Conservation (phyloP, 768 basidiomycete genomes). For the Pulveroboletus sp. region DNA sequence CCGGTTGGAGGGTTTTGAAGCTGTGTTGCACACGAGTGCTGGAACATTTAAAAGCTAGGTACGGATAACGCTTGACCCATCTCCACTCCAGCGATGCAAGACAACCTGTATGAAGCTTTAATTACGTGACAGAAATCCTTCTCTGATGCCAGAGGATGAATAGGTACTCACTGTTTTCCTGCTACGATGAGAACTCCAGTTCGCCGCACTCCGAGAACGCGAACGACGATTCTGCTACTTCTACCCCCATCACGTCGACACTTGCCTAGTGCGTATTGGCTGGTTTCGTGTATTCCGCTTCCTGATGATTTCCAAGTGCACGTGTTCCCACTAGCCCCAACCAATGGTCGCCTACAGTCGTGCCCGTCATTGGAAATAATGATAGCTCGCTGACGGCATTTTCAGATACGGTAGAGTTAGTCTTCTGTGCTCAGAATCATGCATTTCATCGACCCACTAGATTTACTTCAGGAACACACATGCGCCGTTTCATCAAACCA, state of each 20-base stretch:
- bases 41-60: slow-evolving; percentile 9
- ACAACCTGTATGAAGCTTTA: slow-evolving; percentile 5
- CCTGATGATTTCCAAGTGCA: slow-evolving; percentile 8
- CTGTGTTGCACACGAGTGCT: slow-evolving; percentile 9
- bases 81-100: slow-evolving; percentile 8
- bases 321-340: background rate
- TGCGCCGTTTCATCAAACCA: background rate
- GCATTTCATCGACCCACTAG: background rate
- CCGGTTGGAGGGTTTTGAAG: background rate
- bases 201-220: background rate
- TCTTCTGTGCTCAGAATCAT: background rate
- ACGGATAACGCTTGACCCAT: background rate
- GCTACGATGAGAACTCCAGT: background rate
- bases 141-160: background rate
- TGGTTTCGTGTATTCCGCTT: background rate
- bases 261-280: slow-evolving; percentile 8
- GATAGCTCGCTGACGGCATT: background rate
- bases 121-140: background rate
- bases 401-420: slow-evolving; percentile 10
- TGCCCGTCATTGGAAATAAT: background rate
- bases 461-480: slow-evolving; percentile 5
- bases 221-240: background rate
- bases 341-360: background rate
- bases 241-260: background rate
- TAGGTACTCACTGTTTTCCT: background rate